phyloP scores from a whole-genome alignment of 2,329 filamentous ascomycete species.

The Aspergillus floridensis region DNA sequence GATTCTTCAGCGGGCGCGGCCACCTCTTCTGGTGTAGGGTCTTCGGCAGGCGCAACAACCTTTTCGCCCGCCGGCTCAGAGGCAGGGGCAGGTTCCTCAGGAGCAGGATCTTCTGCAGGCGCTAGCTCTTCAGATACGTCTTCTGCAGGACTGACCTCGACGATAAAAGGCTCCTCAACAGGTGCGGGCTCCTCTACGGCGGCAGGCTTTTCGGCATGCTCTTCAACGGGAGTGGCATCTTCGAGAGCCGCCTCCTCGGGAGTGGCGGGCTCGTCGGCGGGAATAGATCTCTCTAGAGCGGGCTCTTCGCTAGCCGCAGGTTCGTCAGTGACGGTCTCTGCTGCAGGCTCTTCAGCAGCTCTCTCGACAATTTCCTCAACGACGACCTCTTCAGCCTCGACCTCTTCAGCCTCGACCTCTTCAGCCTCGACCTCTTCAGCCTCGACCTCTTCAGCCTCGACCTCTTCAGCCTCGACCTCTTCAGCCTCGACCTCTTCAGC shows the following conservation, averaged over 20 bases:
- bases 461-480: no score
- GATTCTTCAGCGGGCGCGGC: neutral
- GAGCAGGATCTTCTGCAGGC: slow-evolving; percentile 11
- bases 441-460: no score
- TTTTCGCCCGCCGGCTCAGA: slow-evolving; percentile 8
- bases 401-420: slow-evolving; percentile 10
- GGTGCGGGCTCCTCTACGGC: slow-evolving; percentile 5
- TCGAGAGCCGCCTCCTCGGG: slow-evolving; percentile 15
- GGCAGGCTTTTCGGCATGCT: slow-evolving; percentile 11
- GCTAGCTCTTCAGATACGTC: slow-evolving; percentile 8
- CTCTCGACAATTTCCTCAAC: slow-evolving; percentile 8
- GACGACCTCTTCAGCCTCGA: slow-evolving; percentile 15
- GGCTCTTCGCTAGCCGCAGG: slow-evolving; percentile 14
- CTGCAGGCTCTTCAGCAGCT: slow-evolving; percentile 12
- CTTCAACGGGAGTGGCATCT: slow-evolving; percentile 9
- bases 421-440: no score
- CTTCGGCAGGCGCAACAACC: slow-evolving; percentile 12
- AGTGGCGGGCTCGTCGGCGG: slow-evolving; percentile 17
- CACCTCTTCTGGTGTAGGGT: neutral
- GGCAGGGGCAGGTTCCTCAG: neutral
- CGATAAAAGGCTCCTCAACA: slow-evolving; percentile 8
- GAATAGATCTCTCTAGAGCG: slow-evolving; percentile 12
- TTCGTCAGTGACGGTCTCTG: slow-evolving; percentile 14
- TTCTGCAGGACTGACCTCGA: slow-evolving; percentile 8
- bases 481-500: slow-evolving; percentile 12